Percentiles rank a stretch among this genome's conserved stretches.
Conservation (phyloP, 2,329 filamentous ascomycete genomes). For the Blastomyces silverae region DNA sequence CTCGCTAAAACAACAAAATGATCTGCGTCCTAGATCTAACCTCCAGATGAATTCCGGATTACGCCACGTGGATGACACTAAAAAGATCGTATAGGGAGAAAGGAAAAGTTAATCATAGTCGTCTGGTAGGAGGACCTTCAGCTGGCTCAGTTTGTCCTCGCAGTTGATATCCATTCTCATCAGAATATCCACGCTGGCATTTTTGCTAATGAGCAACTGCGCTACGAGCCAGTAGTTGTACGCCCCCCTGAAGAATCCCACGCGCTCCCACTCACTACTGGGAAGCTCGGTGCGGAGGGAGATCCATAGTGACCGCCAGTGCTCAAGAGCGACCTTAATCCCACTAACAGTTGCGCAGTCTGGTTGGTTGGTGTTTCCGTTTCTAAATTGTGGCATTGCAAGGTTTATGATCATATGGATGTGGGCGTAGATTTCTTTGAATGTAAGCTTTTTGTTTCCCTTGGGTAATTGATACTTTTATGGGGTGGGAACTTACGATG, state of each 20-base stretch:
- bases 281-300: conserved; percentile 30
- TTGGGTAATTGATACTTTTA: conserved; percentile 11
- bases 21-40: neutral
- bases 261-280: conserved; percentile 34
- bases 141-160: conserved; percentile 39
- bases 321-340: conserved; percentile 33
- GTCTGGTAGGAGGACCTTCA: conserved; percentile 29
- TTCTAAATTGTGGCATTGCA: conserved; percentile 26
- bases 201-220: conserved; percentile 38
- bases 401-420: conserved; percentile 39
- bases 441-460: conserved; percentile 22
- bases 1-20: neutral
- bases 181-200: conserved; percentile 40
- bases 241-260: conserved; percentile 40
- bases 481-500: conserved; percentile 30
- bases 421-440: conserved; percentile 33
- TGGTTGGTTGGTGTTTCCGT: conserved; percentile 14
- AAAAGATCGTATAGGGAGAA: neutral
- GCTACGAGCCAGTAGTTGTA: conserved; percentile 42
- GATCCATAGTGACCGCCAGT: conserved; percentile 38
- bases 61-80: neutral
- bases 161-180: conserved; percentile 42
- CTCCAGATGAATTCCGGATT: neutral
- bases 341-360: conserved; percentile 29
- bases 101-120: conserved; percentile 1